These are phyloP conservation scores for Allantophomopsis lycopodina DNA, from an alignment of 2,329 filamentous ascomycete genomes.

Conservation along the genomic window DNA sequence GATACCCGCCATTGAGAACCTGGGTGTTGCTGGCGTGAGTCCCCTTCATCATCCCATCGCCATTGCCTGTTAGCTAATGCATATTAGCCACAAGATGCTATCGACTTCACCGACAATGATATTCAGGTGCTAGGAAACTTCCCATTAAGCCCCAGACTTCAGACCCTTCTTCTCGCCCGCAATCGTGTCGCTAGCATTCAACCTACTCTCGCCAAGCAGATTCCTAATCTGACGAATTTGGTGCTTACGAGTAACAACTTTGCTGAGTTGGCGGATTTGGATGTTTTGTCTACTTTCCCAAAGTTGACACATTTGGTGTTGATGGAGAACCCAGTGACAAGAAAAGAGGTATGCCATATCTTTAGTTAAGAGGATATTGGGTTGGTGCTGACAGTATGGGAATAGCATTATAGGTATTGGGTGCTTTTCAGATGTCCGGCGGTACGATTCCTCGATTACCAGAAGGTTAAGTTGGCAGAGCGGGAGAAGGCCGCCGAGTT, in stretches of 20 bases:
- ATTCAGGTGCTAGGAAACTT: constrained; percentile 85
- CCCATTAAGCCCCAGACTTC: constrained; percentile 76
- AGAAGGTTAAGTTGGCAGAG: constrained; percentile 82
- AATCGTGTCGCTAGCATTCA: constrained; percentile 82
- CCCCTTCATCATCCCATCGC: constrained; percentile 1
- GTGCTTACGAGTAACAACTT: constrained; percentile 77
- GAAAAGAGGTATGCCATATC: constrained; percentile 63
- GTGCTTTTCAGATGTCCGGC: constrained; percentile 74
- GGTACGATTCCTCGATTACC: constrained; percentile 84
- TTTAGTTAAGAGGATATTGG: no score
- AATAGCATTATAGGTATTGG: constrained; percentile 82
- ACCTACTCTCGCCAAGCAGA: constrained; percentile 53
- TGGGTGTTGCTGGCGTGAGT: constrained; percentile 84
- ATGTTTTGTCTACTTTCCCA: constrained; percentile 56
- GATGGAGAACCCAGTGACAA: constrained; percentile 77
- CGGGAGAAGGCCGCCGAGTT: constrained; percentile 62
- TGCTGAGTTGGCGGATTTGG: constrained; percentile 73
- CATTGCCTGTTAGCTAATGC: background rate
- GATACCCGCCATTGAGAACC: constrained; percentile 93
- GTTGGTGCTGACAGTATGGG: constrained; percentile 1
- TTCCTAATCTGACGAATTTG: constrained; percentile 72
- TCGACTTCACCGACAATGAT: constrained; percentile 98
- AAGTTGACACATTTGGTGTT: constrained; percentile 69
- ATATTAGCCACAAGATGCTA: constrained; percentile 75
- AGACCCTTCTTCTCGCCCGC: constrained; percentile 74